Evolutionary conservation across 345 rosid genomes (phyloP).

Genomic region (Melaleuca quinquenervia): DNA sequence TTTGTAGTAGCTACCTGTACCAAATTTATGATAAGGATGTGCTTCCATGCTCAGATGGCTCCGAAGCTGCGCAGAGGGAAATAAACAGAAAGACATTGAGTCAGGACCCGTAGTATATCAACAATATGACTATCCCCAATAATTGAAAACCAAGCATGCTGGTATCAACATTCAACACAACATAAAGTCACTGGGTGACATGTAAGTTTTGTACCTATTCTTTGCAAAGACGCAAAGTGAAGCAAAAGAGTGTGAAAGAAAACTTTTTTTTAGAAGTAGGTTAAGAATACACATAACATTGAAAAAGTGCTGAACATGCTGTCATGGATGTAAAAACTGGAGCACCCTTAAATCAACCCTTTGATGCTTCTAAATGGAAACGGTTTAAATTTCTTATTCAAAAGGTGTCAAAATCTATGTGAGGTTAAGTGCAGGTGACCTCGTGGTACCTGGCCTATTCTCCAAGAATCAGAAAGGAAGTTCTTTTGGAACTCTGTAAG

Average conservation of each 20-base stretch:
- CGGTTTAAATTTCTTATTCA: neutral
- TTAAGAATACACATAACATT: neutral
- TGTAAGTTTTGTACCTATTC: neutral
- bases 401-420: neutral
- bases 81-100: neutral
- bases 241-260: neutral
- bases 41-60: slow-evolving; percentile 2
- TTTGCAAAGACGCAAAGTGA: neutral
- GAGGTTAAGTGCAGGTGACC: neutral
- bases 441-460: slow-evolving; percentile 58
- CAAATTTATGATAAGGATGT: slow-evolving; percentile 5
- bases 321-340: neutral
- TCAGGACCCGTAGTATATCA: neutral
- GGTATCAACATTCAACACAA: neutral
- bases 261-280: neutral
- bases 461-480: slow-evolving; percentile 73
- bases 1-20: neutral
- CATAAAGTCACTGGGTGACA: neutral
- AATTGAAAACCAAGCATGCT: neutral
- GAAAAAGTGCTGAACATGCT: neutral
- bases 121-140: neutral
- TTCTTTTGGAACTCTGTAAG: slow-evolving; percentile 82
- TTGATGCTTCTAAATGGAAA: neutral
- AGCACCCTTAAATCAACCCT: neutral
- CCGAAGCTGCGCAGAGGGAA: neutral